Conservation (phyloP, 2,329 filamentous ascomycete species). For the Ceratocystis cubensis region DNA sequence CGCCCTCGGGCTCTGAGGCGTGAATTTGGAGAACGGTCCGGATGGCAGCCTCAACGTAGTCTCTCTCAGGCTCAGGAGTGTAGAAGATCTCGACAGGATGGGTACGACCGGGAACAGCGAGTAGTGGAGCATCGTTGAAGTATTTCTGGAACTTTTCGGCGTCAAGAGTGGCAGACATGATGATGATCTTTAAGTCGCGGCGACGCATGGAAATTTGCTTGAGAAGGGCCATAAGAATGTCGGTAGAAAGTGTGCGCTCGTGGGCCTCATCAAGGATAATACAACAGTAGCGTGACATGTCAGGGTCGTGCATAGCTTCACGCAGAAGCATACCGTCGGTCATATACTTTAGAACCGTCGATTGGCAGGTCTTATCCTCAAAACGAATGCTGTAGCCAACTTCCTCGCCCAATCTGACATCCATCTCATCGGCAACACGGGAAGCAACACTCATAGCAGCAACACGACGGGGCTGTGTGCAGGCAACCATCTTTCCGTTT, state of each 20-base stretch:
- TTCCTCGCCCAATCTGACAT: constrained; percentile 82
- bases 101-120: constrained; percentile 89
- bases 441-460: constrained; percentile 98
- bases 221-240: constrained; percentile 91
- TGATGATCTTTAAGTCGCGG: constrained; percentile 90
- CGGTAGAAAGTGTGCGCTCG: constrained; percentile 91
- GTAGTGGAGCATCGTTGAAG: constrained; percentile 84
- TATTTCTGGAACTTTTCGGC: constrained; percentile 97
- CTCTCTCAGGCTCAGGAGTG: constrained; percentile 86
- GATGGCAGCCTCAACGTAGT: constrained; percentile 92
- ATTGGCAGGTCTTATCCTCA: constrained; percentile 80
- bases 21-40: constrained; percentile 95
- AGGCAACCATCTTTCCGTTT: constrained; percentile 80
- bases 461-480: constrained; percentile 93
- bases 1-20: constrained; percentile 79
- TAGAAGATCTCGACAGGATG: constrained; percentile 98
- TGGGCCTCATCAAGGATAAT: constrained; percentile 98
- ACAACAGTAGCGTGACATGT: constrained; percentile 84
- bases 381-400: constrained; percentile 99
- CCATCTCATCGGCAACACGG: constrained; percentile 94
- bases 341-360: constrained; percentile 98
- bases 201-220: constrained; percentile 77
- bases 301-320: constrained; percentile 91
- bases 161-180: constrained; percentile 97
- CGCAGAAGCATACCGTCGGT: constrained; percentile 96